A percentile compares a stretch with the other conserved stretches of the same genome.
Evolutionary conservation across 129 eudicot genomes (phyloP).

Genomic region (Scalesia atractyloides): DNA sequence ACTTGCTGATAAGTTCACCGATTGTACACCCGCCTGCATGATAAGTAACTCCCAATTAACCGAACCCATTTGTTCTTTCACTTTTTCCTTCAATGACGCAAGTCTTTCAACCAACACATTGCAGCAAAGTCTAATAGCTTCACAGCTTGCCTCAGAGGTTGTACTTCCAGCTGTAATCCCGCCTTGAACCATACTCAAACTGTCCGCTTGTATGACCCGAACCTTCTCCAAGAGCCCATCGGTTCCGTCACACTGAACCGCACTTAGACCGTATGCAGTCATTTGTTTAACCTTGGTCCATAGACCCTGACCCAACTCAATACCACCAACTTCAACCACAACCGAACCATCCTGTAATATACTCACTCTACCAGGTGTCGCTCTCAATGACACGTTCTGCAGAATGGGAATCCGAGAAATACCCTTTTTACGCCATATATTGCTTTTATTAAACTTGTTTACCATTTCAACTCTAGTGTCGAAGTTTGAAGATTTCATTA

Average conservation of each 20-base stretch:
- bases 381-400: conserved; percentile 47
- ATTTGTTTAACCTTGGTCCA: conserved; percentile 93
- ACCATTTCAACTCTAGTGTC: conserved; percentile 42
- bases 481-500: conserved; percentile 51
- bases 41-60: conserved; percentile 68
- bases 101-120: conserved; percentile 69
- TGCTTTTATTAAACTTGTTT: conserved; percentile 45
- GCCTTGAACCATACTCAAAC: conserved; percentile 82
- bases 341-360: conserved; percentile 71
- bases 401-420: conserved; percentile 81
- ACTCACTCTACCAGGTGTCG: conserved; percentile 90
- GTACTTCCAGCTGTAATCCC: conserved; percentile 95
- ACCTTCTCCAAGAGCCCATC: conserved; percentile 61
- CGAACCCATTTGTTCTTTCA: conserved; percentile 48
- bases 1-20: conserved; percentile 67
- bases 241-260: conserved; percentile 56
- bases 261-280: conserved; percentile 67
- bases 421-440: conserved; percentile 73
- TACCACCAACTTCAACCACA: conserved; percentile 92
- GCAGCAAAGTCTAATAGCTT: conserved; percentile 74
- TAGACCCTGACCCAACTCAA: conserved; percentile 89
- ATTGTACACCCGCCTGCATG: conserved; percentile 47
- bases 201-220: conserved; percentile 72
- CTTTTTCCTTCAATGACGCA: conserved; percentile 43
- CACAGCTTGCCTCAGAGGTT: conserved; percentile 90